Conservation (phyloP, 2,329 filamentous ascomycete species). For the Eutypa lata region DNA sequence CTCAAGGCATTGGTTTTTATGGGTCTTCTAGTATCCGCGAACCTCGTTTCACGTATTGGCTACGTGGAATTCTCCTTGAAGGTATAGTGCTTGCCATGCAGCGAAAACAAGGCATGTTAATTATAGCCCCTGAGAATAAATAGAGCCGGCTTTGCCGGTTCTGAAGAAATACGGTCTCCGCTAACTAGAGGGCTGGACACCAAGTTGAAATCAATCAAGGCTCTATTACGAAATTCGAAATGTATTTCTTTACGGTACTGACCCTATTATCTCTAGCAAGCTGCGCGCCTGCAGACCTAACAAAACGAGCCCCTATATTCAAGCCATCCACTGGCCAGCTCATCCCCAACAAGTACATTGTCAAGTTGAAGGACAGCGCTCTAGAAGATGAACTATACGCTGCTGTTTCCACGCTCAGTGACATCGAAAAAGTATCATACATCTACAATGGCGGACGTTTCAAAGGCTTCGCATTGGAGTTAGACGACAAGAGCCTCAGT, state of each 20-base stretch:
- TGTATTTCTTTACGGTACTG: neutral
- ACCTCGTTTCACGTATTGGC: neutral
- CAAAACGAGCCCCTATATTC: neutral
- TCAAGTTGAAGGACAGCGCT: conserved; percentile 8
- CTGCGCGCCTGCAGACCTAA: neutral
- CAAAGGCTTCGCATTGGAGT: conserved; percentile 6
- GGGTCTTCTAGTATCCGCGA: neutral
- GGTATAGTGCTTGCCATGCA: neutral
- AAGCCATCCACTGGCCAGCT: neutral
- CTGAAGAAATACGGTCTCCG: neutral
- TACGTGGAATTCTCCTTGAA: neutral
- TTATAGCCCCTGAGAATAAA: neutral
- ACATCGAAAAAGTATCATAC: conserved; percentile 1
- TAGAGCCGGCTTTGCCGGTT: neutral
- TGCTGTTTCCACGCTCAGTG: neutral
- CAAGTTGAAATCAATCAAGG: neutral
- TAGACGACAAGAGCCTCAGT: conserved; percentile 1
- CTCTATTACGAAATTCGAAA: neutral
- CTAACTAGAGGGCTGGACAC: neutral
- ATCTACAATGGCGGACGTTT: conserved; percentile 5
- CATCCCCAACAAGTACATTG: conserved; percentile 5
- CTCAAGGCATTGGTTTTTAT: neutral
- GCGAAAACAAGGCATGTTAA: neutral
- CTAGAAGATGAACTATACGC: neutral
- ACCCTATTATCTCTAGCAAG: neutral